These are phyloP conservation scores for Sclerotinia nivalis DNA, from an alignment of 2,329 filamentous ascomycete genomes.

Conservation along the genomic window DNA sequence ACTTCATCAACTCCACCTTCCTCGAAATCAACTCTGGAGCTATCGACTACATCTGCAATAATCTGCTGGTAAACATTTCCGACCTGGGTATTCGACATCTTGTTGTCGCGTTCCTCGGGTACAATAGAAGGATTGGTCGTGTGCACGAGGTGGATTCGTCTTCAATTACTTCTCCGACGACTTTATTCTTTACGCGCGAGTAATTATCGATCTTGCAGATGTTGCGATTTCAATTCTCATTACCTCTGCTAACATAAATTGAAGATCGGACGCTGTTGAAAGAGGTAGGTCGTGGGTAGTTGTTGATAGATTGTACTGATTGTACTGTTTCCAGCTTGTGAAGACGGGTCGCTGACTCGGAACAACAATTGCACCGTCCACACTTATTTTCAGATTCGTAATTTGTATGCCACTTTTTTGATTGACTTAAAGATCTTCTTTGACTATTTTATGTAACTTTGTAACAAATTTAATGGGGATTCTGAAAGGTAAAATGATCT, in stretches of 20 bases:
- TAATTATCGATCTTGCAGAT: constrained; percentile 6
- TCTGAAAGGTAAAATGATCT: constrained; percentile 14
- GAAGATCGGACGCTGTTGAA: constrained; percentile 2
- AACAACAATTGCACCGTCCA: constrained; percentile 4
- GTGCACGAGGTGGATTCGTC: background rate
- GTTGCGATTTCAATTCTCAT: background rate
- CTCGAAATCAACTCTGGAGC: constrained; percentile 93
- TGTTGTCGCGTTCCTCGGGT: constrained; percentile 26
- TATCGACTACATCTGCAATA: constrained; percentile 84
- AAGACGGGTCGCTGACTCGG: constrained; percentile 1
- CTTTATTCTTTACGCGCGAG: constrained; percentile 9
- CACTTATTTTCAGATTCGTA: background rate
- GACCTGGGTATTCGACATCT: constrained; percentile 41
- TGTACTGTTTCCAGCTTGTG: constrained; percentile 5
- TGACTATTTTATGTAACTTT: constrained; percentile 25
- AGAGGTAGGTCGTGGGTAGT: constrained; percentile 2
- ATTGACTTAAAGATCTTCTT: constrained; percentile 13
- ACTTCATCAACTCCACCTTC: constrained; percentile 89
- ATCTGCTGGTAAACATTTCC: constrained; percentile 79
- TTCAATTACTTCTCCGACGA: background rate
- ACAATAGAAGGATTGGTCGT: background rate
- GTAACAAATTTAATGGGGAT: constrained; percentile 9
- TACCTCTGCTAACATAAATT: background rate
- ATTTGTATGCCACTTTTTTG: constrained; percentile 6
- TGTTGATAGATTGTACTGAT: background rate